Evolutionary conservation across 208 protist genomes (phyloP), one percentile per base, ranked within the genome.

Genomic region (Leishmania braziliensis): DNA sequence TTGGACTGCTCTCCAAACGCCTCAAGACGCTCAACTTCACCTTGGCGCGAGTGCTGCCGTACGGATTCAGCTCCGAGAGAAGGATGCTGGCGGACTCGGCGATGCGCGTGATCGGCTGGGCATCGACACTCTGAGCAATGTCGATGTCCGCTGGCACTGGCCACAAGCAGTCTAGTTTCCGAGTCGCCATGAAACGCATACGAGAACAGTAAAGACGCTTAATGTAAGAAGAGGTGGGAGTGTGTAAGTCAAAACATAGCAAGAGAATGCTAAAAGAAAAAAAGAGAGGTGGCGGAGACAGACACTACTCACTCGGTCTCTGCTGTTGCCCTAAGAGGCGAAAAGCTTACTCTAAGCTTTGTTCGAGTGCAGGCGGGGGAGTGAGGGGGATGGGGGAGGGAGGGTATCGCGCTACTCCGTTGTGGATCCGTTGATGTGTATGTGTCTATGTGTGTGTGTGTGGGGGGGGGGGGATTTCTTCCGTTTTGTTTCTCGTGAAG

Each of bases 61-160:
- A 99, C 6, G 90, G 87, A 58, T 93, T 96, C n/a, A 99, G 78
- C 83, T 99, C 96, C 26, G 94, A 93, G 10, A 90, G 76, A 14
- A 93, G 90, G 58, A 99, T 94, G 54, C 95, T 97, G 68, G 92
- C 84, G 26, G 90, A 80, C 74, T 92, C 89, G 9, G 90, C 95
- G 43, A 99, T 87, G 14, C 79, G 62, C 23, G 75, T 78, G 82
- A 99, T 98, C 10, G 95, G 93, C 36, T 86, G 86, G 5, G 94
- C 92, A 63, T 93, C 86, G 0, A 95, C 84, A 60, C 90, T 92
- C 75, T 98, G 92, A 0, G 98, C 95, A 84, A 99, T 99, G 18
- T 98, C 98, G 66, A 99, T 93, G 89, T 99, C 98, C 8, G 89
- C 93, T 14, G 97, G 98, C 65, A 99, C 97, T 43, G 95, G 96